These are phyloP conservation scores for Trichomonas tenax DNA, from an alignment of 208 protist genomes.

Conservation along the genomic window DNA sequence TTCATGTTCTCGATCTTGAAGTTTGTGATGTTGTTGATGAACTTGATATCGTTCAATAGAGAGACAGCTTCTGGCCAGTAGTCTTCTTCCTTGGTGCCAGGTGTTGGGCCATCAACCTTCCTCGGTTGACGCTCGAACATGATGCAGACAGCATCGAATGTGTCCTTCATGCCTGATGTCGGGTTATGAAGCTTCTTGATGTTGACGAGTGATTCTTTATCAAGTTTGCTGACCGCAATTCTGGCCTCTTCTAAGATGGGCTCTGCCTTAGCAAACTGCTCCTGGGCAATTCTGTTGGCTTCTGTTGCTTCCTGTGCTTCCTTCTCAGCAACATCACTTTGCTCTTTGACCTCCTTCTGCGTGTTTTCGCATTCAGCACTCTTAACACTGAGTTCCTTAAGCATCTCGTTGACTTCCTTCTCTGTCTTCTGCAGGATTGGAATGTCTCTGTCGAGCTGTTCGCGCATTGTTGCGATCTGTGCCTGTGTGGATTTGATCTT, in stretches of 20 bases:
- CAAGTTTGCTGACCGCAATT: background rate
- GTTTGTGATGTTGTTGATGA: constrained; percentile 76
- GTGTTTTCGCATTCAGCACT: background rate
- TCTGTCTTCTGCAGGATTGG: background rate
- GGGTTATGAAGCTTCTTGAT: background rate
- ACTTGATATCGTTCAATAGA: constrained; percentile 71
- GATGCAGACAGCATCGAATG: constrained; percentile 21
- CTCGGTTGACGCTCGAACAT: background rate
- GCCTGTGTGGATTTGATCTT: background rate
- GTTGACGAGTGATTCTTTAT: background rate
- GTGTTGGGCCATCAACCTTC: background rate
- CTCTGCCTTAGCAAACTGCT: background rate
- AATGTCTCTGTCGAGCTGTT: background rate
- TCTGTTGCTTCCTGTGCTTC: background rate
- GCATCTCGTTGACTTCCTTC: background rate
- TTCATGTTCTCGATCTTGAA: constrained; percentile 84
- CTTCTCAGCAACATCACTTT: background rate
- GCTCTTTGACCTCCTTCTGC: background rate
- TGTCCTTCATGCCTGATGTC: background rate
- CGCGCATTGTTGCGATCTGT: background rate
- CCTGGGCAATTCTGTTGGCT: background rate
- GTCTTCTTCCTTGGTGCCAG: background rate
- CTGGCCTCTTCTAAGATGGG: background rate
- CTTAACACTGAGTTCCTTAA: background rate
- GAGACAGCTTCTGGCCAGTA: background rate